These are phyloP conservation scores for Aquilaria sinensis DNA, from an alignment of 345 rosid genomes.

Conservation along the genomic window DNA sequence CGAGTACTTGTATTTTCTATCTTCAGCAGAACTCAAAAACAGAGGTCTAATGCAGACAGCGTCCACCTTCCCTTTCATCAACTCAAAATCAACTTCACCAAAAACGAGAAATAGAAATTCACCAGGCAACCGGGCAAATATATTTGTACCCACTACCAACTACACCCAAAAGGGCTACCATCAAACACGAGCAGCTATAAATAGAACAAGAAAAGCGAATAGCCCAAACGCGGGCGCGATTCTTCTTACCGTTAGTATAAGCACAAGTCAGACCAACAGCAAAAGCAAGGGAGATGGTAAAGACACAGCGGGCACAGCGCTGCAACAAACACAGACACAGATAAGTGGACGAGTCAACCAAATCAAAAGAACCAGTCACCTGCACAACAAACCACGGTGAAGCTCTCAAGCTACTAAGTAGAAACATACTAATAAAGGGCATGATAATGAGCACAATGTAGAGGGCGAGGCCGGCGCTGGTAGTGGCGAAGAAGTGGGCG, in stretches of 20 bases:
- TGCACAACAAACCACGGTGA: background rate
- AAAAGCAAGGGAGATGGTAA: conserved; percentile 66
- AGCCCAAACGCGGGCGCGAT: background rate
- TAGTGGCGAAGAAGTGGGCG: conserved; percentile 56
- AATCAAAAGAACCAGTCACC: background rate
- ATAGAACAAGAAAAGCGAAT: background rate
- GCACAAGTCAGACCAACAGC: conserved; percentile 88
- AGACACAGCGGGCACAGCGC: conserved; percentile 76
- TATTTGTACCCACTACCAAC: too few species aligned
- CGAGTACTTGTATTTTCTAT: background rate
- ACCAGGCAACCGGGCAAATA: background rate
- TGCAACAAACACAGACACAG: conserved; percentile 21
- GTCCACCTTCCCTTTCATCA: background rate
- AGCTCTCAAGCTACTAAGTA: too few species aligned
- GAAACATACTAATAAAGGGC: conserved; percentile 62
- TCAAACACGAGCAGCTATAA: background rate
- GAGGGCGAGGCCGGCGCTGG: conserved; percentile 61
- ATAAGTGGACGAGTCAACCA: background rate
- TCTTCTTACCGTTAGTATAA: conserved; percentile 52
- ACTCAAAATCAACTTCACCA: background rate
- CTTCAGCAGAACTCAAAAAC: background rate
- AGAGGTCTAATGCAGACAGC: background rate
- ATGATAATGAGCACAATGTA: conserved; percentile 65
- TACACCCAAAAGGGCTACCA: too few species aligned
- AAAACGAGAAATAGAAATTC: background rate